These are phyloP conservation scores for Colletotrichum karsti DNA, from an alignment of 2,329 filamentous ascomycete genomes.

Conservation along the genomic window DNA sequence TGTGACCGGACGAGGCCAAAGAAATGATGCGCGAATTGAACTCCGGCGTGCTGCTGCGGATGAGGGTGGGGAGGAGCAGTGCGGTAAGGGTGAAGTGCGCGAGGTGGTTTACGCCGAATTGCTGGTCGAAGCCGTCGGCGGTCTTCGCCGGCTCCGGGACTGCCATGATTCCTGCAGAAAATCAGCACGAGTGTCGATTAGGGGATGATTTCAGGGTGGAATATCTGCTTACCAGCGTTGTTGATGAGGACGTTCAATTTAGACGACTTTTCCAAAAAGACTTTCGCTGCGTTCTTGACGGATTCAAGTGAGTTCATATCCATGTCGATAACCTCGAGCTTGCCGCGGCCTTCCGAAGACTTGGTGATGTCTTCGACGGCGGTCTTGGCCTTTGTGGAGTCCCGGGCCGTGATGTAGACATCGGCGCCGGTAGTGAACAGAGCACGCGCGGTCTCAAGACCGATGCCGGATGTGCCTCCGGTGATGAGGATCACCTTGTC, in stretches of 20 bases:
- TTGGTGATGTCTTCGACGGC: slow-evolving; percentile 30
- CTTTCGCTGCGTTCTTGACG: slow-evolving; percentile 36
- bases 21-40: slow-evolving; percentile 56
- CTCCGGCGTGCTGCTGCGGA: slow-evolving; percentile 43
- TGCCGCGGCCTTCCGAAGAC: slow-evolving; percentile 20
- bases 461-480: slow-evolving; percentile 49
- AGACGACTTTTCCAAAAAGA: slow-evolving; percentile 24
- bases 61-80: slow-evolving; percentile 52
- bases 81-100: slow-evolving; percentile 62
- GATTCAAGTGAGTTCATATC: slow-evolving; percentile 39
- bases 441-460: slow-evolving; percentile 50
- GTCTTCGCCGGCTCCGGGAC: slow-evolving; percentile 24
- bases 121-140: slow-evolving; percentile 38
- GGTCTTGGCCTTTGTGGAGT: slow-evolving; percentile 39
- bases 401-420: slow-evolving; percentile 51
- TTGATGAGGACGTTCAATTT: slow-evolving; percentile 45
- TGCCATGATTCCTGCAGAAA: slow-evolving; percentile 25
- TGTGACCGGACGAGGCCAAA: slow-evolving; percentile 53
- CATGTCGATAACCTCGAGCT: slow-evolving; percentile 44
- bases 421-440: slow-evolving; percentile 51
- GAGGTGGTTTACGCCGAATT: slow-evolving; percentile 63
- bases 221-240: slow-evolving; percentile 49
- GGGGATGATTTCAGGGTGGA: too few species aligned
- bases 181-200: too few species aligned
- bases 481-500: slow-evolving; percentile 51